Evolutionary conservation across 129 eudicot species (phyloP).

Genomic region (Flaveria brownii): DNA sequence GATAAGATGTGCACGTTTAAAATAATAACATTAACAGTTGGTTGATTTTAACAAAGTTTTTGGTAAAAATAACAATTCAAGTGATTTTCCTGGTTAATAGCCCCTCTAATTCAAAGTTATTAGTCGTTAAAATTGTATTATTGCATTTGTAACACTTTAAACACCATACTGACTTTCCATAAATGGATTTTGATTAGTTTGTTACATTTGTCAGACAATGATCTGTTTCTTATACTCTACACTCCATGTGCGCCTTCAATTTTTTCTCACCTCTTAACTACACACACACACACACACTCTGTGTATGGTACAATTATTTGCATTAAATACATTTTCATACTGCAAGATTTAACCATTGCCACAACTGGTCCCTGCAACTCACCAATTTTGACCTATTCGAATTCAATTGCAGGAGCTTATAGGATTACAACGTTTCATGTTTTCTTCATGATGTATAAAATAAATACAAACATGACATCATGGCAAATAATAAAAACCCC

Average conservation of each 20-base stretch:
- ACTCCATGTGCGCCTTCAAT: conserved; percentile 36
- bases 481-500: background rate
- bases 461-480: background rate
- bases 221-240: conserved; percentile 35
- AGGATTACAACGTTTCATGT: background rate
- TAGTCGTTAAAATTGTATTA: no score
- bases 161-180: background rate
- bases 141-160: no score
- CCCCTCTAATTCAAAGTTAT: no score
- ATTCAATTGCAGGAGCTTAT: conserved; percentile 20
- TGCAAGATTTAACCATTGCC: conserved; percentile 32
- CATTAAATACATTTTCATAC: conserved; percentile 31
- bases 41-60: background rate
- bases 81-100: no score
- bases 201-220: conserved; percentile 39
- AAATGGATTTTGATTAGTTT: conserved; percentile 28
- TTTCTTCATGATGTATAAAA: background rate
- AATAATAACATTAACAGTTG: no score
- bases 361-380: conserved; percentile 32
- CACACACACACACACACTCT: conserved; percentile 2
- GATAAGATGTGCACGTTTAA: no score
- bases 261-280: conserved; percentile 35
- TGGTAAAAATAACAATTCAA: no score
- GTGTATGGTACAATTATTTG: conserved; percentile 41
- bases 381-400: conserved; percentile 21